Percentiles rank a stretch among this genome's conserved stretches.
These are phyloP conservation scores for Tuber brumale DNA, from an alignment of 495 filamentous ascomycete species.

Conservation along the genomic window DNA sequence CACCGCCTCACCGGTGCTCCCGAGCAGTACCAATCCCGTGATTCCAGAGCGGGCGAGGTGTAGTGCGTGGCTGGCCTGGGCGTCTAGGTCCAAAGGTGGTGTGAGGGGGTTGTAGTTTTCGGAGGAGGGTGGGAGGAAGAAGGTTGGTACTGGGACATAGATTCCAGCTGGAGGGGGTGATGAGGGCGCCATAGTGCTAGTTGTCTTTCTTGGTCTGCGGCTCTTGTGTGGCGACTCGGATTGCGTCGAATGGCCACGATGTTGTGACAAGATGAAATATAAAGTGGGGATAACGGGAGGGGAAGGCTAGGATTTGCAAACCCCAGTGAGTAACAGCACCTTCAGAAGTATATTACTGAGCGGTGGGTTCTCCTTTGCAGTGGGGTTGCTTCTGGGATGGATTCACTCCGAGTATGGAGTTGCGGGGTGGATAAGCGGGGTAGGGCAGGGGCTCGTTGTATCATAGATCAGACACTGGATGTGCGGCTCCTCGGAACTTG, in stretches of 20 bases:
- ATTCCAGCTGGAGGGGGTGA: constrained; percentile 44
- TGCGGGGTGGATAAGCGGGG: background rate
- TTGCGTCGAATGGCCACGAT: background rate
- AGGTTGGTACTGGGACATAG: constrained; percentile 50
- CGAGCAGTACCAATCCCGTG: constrained; percentile 59
- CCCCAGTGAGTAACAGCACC: constrained; percentile 13
- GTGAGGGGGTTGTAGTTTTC: constrained; percentile 30
- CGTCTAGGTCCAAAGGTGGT: constrained; percentile 50
- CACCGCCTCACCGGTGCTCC: constrained; percentile 63
- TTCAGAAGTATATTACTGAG: background rate
- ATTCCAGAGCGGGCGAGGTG: constrained; percentile 59
- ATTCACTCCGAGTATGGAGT: background rate
- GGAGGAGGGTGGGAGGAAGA: constrained; percentile 47
- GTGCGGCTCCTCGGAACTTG: background rate
- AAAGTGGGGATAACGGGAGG: background rate
- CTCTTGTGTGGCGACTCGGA: background rate
- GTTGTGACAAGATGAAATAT: background rate
- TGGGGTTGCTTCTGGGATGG: background rate
- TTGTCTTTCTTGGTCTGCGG: background rate
- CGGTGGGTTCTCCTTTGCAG: background rate
- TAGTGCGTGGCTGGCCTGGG: constrained; percentile 55
- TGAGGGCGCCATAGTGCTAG: constrained; percentile 18
- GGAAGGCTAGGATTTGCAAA: constrained; percentile 14
- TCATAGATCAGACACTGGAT: background rate
- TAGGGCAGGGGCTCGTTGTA: background rate